These are phyloP conservation scores for Tricholomella constricta DNA, from an alignment of 768 basidiomycete species.

Conservation along the genomic window DNA sequence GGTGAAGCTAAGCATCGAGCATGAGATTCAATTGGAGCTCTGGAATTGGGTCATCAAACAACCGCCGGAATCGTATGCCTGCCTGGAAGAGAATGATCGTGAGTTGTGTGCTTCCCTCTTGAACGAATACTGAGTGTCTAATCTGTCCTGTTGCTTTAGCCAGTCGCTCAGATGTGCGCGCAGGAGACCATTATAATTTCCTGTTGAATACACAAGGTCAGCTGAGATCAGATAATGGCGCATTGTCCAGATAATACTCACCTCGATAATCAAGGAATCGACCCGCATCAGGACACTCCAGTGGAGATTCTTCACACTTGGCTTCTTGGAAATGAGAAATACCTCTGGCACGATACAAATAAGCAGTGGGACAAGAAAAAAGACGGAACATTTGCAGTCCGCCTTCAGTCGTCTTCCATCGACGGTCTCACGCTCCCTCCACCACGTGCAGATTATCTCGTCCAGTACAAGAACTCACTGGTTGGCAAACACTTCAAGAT, in stretches of 20 bases:
- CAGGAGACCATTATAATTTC: constrained; percentile 24
- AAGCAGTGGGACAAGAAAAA: constrained; percentile 22
- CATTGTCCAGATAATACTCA: background rate
- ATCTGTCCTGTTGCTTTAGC: too few species aligned
- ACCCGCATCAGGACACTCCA: too few species aligned
- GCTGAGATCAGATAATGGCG: background rate
- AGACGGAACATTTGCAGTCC: constrained; percentile 22
- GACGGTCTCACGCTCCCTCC: constrained; percentile 19
- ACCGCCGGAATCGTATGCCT: constrained; percentile 9
- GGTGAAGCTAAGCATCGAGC: constrained; percentile 11
- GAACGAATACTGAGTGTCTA: too few species aligned
- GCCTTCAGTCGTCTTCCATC: constrained; percentile 28
- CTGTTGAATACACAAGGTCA: constrained; percentile 22
- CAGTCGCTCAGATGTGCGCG: background rate
- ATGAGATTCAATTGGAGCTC: constrained; percentile 20
- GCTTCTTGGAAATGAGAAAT: constrained; percentile 38
- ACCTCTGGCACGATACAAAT: constrained; percentile 35
- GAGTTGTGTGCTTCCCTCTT: background rate
- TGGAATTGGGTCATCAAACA: constrained; percentile 22
- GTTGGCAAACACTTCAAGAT: constrained; percentile 39
- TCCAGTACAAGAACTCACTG: constrained; percentile 34
- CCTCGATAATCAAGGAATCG: background rate
- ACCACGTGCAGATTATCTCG: constrained; percentile 31
- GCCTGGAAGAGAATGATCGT: constrained; percentile 8
- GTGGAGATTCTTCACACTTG: constrained; percentile 41